Base-by-base conservation (phyloP, 345 rosid species). In the Populus nigra region DNA sequence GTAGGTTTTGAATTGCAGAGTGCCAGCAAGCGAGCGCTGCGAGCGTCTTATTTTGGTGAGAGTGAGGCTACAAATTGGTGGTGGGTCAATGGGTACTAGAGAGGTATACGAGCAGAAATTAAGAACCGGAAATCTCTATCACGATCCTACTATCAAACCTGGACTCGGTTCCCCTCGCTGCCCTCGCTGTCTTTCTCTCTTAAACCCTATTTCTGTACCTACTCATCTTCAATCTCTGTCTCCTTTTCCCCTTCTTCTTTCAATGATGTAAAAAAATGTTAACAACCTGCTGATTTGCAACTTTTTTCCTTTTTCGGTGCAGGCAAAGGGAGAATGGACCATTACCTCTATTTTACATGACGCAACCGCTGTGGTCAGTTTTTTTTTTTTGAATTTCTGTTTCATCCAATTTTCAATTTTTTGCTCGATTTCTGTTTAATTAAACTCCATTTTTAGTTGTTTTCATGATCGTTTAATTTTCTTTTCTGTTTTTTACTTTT, bases 141-240 rank as follows among this genome's bases (percentile, higher is more conserved):
- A 91, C 78, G 99, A 93, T 83, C 96, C 98, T 25, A 93, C 99
- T 23, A 91, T 91, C 79, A 91, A 90, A 23, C 98, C 94, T 18
- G 97, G 99, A 71, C 92, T 95, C 59, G 99, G 97, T 33, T 86
- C 91, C 3, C 87, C 96, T 82, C 98, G 99, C 3, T 95, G 97
- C 82, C 97, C 98, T 36, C 98, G 97, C 18, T 95, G 99, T 18
- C 96, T 95, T 73, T 93, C 99, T 73, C 94, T 92, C 87, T 59
- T 95, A 61, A 50, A 79, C 87, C 93, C 91, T 74, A 82, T 86
- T 73, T 70, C 90, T 15, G 98, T 94, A 89, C 8, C 62, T 25
- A 17, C 17, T 9, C 27, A 13, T 29, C 47, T 9, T 7, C 41
- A 15, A 23, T 38, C 17, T 17, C 25, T 35, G 17, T 55, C 29